phyloP scores from a whole-genome alignment of 345 rosid species.

The Salix purpurea region DNA sequence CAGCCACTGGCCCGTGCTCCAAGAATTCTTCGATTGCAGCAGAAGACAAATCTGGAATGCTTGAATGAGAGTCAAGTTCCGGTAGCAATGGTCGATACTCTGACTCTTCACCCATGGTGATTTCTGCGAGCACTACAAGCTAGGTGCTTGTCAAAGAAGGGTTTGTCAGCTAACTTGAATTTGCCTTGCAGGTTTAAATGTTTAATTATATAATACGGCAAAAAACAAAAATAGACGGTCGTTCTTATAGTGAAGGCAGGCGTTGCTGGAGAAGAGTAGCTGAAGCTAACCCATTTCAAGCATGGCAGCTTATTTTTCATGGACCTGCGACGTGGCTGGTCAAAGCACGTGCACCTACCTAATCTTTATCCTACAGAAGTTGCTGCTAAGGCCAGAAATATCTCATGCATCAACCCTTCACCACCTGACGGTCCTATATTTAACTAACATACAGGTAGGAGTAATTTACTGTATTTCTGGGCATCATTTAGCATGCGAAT shows the following conservation, averaged over 20 bases:
- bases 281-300: not conserved
- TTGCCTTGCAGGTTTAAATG: not conserved
- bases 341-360: not conserved
- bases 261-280: not conserved
- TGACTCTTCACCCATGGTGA: not conserved
- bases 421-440: not conserved
- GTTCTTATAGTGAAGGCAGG: not conserved
- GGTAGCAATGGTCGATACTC: slow-evolving; percentile 47
- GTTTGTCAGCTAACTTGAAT: not conserved
- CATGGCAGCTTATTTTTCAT: not conserved
- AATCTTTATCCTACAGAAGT: not conserved
- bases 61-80: slow-evolving; percentile 52
- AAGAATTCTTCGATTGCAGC: slow-evolving; percentile 62
- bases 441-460: too few species aligned
- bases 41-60: slow-evolving; percentile 53
- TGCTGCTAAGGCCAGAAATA: not conserved
- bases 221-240: not conserved
- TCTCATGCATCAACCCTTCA: not conserved
- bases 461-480: too few species aligned
- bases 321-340: not conserved
- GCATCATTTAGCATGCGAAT: too few species aligned
- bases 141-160: not conserved
- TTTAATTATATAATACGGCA: not conserved
- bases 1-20: slow-evolving; percentile 28
- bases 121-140: not conserved